phyloP scores from a whole-genome alignment of 768 basidiomycete species.

The Podaxis sp. region DNA sequence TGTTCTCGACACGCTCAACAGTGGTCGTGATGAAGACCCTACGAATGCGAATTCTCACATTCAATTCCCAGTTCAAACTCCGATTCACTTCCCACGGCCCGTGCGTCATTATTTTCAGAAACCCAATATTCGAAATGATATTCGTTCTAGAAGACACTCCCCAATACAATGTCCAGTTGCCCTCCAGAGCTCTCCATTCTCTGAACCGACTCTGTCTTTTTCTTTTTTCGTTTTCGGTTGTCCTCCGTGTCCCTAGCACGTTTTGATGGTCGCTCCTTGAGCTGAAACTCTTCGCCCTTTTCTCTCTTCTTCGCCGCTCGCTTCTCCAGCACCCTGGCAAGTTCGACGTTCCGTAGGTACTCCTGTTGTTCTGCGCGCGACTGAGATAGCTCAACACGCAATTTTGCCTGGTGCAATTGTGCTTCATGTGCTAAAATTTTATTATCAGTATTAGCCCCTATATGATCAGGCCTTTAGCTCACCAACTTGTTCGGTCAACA shows the following conservation, averaged over 20 bases:
- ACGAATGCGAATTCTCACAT: conserved; percentile 17
- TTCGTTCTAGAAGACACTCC: conserved; percentile 44
- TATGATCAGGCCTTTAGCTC: conserved; percentile 27
- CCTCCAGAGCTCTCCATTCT: neutral
- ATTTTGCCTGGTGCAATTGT: conserved; percentile 78
- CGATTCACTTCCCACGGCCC: conserved; percentile 32
- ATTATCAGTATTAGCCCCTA: neutral
- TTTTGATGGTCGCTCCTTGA: conserved; percentile 27
- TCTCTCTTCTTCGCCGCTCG: conserved; percentile 64
- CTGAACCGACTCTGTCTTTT: conserved; percentile 15
- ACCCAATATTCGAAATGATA: neutral
- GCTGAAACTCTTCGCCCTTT: conserved; percentile 48
- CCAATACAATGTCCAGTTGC: conserved; percentile 39
- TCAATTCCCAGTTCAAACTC: conserved; percentile 33
- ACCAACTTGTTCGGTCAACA: conserved; percentile 99
- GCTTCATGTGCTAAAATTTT: conserved; percentile 79
- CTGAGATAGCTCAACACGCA: conserved; percentile 89
- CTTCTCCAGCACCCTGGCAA: conserved; percentile 81
- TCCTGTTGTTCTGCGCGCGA: conserved; percentile 87
- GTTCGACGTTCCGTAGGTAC: conserved; percentile 91
- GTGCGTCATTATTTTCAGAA: conserved; percentile 21
- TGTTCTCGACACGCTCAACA: conserved; percentile 36
- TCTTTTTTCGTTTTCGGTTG: conserved; percentile 25
- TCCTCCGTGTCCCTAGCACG: conserved; percentile 20
- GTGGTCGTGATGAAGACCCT: conserved; percentile 56